phyloP scores from a whole-genome alignment of 495 filamentous ascomycete species.

The Pseudomonodictys pantanalensis region DNA sequence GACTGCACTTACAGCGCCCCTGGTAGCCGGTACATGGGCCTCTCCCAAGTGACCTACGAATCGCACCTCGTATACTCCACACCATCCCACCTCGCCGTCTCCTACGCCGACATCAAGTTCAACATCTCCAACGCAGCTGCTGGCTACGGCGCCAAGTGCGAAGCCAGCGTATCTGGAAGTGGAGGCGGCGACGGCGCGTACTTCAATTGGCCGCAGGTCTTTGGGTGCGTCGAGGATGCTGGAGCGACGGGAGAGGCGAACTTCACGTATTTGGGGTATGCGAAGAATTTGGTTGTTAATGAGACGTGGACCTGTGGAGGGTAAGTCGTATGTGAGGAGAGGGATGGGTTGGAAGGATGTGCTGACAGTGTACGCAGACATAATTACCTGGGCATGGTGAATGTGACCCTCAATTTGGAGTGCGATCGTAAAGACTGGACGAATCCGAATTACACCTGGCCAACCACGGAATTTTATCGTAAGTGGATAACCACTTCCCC shows the following conservation, averaged over 20 bases:
- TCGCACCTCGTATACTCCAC: constrained; percentile 1
- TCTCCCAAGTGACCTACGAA: not conserved
- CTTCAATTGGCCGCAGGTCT: not conserved
- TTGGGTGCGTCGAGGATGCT: too few relatives aligned
- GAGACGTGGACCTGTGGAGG: not conserved
- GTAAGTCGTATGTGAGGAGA: too few relatives aligned
- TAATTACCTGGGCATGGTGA: not conserved
- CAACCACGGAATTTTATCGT: too few relatives aligned
- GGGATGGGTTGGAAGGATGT: too few relatives aligned
- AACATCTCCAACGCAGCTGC: not conserved
- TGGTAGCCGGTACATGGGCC: not conserved
- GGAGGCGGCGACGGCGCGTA: not conserved
- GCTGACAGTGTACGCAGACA: not conserved
- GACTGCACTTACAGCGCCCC: not conserved
- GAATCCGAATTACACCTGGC: not conserved
- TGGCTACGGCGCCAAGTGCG: not conserved
- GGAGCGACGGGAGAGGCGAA: too few relatives aligned
- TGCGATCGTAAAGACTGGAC: not conserved
- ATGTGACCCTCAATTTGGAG: not conserved
- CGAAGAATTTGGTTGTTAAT: not conserved
- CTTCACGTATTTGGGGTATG: not conserved
- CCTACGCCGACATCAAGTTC: not conserved
- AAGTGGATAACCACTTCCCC: too few relatives aligned
- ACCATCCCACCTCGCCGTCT: not conserved
- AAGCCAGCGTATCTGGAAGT: too few relatives aligned